A percentile compares a stretch with the other conserved stretches of the same genome.
phyloP scores from a whole-genome alignment of 148 eudicot genomes.

The Agrostemma githago region DNA sequence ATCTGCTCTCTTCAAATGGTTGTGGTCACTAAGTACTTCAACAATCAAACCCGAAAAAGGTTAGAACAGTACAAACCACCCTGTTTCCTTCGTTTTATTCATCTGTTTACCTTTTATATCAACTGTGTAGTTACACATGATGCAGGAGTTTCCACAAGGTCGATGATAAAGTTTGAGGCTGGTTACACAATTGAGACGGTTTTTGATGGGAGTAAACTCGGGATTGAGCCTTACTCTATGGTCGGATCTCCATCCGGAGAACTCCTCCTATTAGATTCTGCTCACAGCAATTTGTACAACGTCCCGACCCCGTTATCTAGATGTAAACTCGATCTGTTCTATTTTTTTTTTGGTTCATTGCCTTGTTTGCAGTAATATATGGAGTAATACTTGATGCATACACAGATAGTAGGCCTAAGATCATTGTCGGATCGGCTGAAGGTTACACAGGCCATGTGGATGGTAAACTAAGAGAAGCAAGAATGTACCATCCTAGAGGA shows the following conservation, averaged over 20 bases:
- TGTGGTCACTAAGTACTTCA: constrained; percentile 65
- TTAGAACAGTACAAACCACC: neutral
- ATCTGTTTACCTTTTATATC: constrained; percentile 1
- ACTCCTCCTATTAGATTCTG: constrained; percentile 65
- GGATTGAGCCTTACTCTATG: constrained; percentile 76
- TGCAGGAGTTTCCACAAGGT: constrained; percentile 58
- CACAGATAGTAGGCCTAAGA: constrained; percentile 76
- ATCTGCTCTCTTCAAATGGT: constrained; percentile 59
- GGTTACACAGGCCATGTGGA: constrained; percentile 83
- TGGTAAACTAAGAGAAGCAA: constrained; percentile 79
- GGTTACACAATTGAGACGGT: constrained; percentile 69
- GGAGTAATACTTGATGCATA: neutral
- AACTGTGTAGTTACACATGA: neutral
- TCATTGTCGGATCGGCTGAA: constrained; percentile 73
- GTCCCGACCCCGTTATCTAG: constrained; percentile 51
- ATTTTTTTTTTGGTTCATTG: neutral
- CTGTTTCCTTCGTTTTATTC: neutral
- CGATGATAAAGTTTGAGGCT: constrained; percentile 67
- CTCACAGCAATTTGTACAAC: constrained; percentile 66
- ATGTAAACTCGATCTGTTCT: constrained; percentile 23
- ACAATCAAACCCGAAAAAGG: constrained; percentile 46
- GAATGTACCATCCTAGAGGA: constrained; percentile 80
- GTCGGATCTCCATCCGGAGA: constrained; percentile 58
- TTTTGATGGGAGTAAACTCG: constrained; percentile 77
- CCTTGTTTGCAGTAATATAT: neutral